These are phyloP conservation scores for Penicillium lividum DNA, from an alignment of 495 filamentous ascomycete species.

Conservation along the genomic window DNA sequence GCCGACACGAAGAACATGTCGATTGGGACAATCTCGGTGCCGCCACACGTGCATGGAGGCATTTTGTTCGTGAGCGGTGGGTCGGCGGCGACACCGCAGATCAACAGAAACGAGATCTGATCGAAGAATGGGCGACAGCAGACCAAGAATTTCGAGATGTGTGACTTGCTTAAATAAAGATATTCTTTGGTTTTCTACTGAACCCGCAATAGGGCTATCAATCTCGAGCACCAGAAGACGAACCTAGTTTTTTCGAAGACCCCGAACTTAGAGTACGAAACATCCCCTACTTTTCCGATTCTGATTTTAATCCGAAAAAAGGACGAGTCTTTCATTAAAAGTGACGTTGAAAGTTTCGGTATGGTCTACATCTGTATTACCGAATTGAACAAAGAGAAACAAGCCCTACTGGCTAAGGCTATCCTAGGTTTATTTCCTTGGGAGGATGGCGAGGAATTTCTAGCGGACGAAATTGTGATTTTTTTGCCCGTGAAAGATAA, in stretches of 20 bases:
- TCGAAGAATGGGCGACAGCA: slow-evolving; percentile 18
- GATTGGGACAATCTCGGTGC: neutral
- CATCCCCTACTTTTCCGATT: neutral
- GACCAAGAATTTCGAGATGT: slow-evolving; percentile 21
- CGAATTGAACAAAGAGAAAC: slow-evolving; percentile 7
- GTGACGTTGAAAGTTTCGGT: neutral
- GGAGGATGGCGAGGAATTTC: slow-evolving; percentile 9
- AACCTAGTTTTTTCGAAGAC: slow-evolving; percentile 12
- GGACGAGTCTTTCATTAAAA: slow-evolving; percentile 5
- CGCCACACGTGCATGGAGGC: slow-evolving; percentile 20
- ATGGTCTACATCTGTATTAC: slow-evolving; percentile 14
- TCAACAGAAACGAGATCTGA: slow-evolving; percentile 19
- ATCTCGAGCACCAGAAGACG: slow-evolving; percentile 16
- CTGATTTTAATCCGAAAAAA: neutral
- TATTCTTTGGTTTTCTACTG: slow-evolving; percentile 1
- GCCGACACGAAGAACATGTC: slow-evolving; percentile 16
- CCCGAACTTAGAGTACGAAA: slow-evolving; percentile 4
- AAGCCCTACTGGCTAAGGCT: slow-evolving; percentile 14
- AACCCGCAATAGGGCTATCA: slow-evolving; percentile 12
- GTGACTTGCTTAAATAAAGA: neutral
- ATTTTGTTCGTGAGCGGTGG: slow-evolving; percentile 16
- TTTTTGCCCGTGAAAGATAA: slow-evolving; percentile 7
- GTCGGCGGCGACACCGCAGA: slow-evolving; percentile 9
- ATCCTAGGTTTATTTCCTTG: slow-evolving; percentile 9
- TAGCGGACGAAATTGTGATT: slow-evolving; percentile 1